Percentiles rank a stretch among this genome's conserved stretches.
These are phyloP conservation scores for Backusella mclennaniae DNA, from an alignment of 192 early-diverging fungal genomes.

Conservation along the genomic window DNA sequence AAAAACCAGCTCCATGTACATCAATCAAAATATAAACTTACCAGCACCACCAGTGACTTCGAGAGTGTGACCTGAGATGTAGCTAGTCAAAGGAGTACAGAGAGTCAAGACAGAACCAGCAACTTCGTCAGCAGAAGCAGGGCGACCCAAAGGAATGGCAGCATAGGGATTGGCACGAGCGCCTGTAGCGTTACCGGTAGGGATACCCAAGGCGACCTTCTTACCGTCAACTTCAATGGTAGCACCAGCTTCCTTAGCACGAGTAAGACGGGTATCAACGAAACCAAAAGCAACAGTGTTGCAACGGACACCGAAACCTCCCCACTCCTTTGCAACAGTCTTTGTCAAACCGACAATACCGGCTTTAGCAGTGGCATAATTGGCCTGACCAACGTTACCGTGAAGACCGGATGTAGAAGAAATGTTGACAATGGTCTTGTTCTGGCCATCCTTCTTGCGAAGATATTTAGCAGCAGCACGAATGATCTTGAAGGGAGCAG, in stretches of 20 bases:
- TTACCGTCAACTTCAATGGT: constrained; percentile 56
- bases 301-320: constrained; percentile 58
- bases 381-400: constrained; percentile 91
- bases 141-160: constrained; percentile 55
- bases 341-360: constrained; percentile 90
- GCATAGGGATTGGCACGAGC: constrained; percentile 38
- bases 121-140: constrained; percentile 61
- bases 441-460: constrained; percentile 56
- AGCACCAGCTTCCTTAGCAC: constrained; percentile 62
- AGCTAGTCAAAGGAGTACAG: constrained; percentile 54
- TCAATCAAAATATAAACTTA: constrained; percentile 12
- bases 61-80: constrained; percentile 58
- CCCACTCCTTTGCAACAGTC: constrained; percentile 84
- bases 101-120: constrained; percentile 58
- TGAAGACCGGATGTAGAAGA: constrained; percentile 76
- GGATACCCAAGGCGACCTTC: constrained; percentile 61
- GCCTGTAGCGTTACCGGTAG: constrained; percentile 42
- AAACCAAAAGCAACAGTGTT: constrained; percentile 65
- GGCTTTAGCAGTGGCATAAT: constrained; percentile 94
- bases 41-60: constrained; percentile 64
- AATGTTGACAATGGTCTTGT: constrained; percentile 56
- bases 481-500: constrained; percentile 61
- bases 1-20: neutral
- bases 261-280: constrained; percentile 65
- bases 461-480: constrained; percentile 56